A percentile compares a stretch with the other conserved stretches of the same genome.
These are phyloP conservation scores for Pinus taeda DNA, from an alignment of 75 land plant genomes.

Conservation along the genomic window DNA sequence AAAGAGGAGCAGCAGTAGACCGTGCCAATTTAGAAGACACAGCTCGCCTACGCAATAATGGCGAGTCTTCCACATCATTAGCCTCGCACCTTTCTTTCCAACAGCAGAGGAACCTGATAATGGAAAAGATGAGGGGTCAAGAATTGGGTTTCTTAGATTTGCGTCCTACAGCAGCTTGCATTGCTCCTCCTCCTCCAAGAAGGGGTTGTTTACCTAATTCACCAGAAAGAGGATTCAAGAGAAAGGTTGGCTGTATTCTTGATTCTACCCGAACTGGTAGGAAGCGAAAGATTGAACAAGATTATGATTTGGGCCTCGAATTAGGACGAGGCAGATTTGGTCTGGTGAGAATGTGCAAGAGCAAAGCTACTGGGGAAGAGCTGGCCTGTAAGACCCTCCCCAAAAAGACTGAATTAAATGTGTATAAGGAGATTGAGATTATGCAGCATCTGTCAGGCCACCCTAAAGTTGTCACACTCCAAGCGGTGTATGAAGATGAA, in stretches of 20 bases:
- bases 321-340: constrained; percentile 82
- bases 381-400: constrained; percentile 78
- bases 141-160: not conserved
- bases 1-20: not conserved
- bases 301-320: constrained; percentile 31
- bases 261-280: constrained; percentile 33
- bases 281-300: constrained; percentile 44
- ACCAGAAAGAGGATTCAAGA: constrained; percentile 47
- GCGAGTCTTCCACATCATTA: not conserved
- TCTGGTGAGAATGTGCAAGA: constrained; percentile 49
- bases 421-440: constrained; percentile 81
- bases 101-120: not conserved
- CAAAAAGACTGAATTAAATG: constrained; percentile 65
- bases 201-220: constrained; percentile 13
- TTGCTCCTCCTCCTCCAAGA: constrained; percentile 44
- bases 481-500: constrained; percentile 72
- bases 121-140: constrained; percentile 6
- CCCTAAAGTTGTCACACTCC: constrained; percentile 70
- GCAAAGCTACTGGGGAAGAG: constrained; percentile 40
- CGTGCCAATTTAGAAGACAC: not conserved
- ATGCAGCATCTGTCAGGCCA: constrained; percentile 94
- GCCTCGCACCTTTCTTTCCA: not conserved
- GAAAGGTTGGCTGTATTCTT: constrained; percentile 63
- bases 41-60: not conserved
- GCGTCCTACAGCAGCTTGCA: constrained; percentile 28